These are phyloP conservation scores for Sporothrix pseudoabietina DNA, from an alignment of 2,329 filamentous ascomycete genomes.

Conservation along the genomic window DNA sequence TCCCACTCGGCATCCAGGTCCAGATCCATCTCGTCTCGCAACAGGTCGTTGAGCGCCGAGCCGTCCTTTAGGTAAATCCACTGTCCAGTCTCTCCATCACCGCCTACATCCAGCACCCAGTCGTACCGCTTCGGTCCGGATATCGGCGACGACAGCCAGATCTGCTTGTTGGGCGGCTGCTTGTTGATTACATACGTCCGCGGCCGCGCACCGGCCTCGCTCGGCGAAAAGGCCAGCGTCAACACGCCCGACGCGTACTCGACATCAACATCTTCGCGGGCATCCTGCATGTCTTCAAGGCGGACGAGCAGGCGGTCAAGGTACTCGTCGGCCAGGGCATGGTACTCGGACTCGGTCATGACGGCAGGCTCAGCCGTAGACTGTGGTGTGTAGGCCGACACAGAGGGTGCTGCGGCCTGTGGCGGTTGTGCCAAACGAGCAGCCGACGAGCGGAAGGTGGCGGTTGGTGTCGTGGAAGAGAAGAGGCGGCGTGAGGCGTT, in stretches of 20 bases:
- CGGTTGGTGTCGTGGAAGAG: not conserved
- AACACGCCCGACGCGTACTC: conserved; percentile 64
- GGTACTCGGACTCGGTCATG: conserved; percentile 71
- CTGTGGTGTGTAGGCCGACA: conserved; percentile 42
- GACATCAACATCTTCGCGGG: conserved; percentile 74
- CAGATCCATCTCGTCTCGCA: conserved; percentile 76
- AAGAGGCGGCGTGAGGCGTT: not conserved
- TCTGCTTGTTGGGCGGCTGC: conserved; percentile 95
- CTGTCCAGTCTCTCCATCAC: conserved; percentile 67
- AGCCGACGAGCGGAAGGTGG: not conserved
- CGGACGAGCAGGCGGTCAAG: conserved; percentile 59
- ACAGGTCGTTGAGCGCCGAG: conserved; percentile 69
- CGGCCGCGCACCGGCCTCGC: conserved; percentile 49
- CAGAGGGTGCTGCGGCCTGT: conserved; percentile 26
- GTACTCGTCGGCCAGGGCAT: conserved; percentile 75
- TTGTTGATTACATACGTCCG: conserved; percentile 97
- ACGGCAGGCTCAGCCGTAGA: conserved; percentile 36
- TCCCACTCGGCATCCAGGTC: conserved; percentile 47
- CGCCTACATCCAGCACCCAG: conserved; percentile 64
- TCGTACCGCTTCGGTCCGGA: conserved; percentile 94
- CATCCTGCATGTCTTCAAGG: conserved; percentile 76
- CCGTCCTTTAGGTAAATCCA: conserved; percentile 91
- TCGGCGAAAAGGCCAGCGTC: conserved; percentile 29
- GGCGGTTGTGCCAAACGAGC: not conserved
- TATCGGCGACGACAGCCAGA: conserved; percentile 91